Percentiles rank a stretch among this genome's conserved stretches.
Conservation (phyloP, 2,329 filamentous ascomycete genomes). For the Penicillium sp. region DNA sequence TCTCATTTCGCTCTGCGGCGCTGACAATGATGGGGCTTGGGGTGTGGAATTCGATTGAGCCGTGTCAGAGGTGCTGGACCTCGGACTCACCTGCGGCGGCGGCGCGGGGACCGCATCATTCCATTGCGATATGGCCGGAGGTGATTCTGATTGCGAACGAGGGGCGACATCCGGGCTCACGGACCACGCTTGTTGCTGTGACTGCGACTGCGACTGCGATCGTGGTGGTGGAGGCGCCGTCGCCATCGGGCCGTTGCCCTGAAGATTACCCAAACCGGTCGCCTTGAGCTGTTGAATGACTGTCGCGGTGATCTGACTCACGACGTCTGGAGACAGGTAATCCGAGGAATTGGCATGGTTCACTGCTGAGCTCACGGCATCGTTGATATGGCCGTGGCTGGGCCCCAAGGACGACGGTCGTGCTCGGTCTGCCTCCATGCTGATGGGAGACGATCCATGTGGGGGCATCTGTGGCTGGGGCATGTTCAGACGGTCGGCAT, state of each 20-base stretch:
- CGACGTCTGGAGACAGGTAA: slow-evolving; percentile 54
- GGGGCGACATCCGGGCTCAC: slow-evolving; percentile 11
- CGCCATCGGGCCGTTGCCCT: slow-evolving; percentile 19
- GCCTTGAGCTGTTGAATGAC: slow-evolving; percentile 55
- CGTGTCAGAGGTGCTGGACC: slow-evolving; percentile 8
- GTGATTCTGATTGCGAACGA: slow-evolving; percentile 17
- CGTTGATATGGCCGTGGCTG: slow-evolving; percentile 42
- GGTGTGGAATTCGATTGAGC: slow-evolving; percentile 18
- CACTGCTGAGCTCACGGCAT: slow-evolving; percentile 53
- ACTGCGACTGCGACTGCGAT: slow-evolving; percentile 18
- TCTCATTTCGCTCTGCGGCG: slow-evolving; percentile 18
- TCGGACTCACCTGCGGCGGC: slow-evolving; percentile 5
- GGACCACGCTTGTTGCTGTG: slow-evolving; percentile 21
- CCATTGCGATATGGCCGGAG: slow-evolving; percentile 12
- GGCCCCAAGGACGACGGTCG: slow-evolving; percentile 14
- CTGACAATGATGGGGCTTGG: slow-evolving; percentile 2
- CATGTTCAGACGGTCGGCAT: slow-evolving; percentile 29
- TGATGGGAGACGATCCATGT: slow-evolving; percentile 14
- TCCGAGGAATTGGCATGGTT: slow-evolving; percentile 45
- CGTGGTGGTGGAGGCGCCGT: slow-evolving; percentile 22
- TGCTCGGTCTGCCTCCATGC: slow-evolving; percentile 18
- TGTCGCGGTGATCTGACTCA: slow-evolving; percentile 55
- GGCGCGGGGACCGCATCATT: slow-evolving; percentile 13
- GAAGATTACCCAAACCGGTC: slow-evolving; percentile 34
- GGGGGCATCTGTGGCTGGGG: slow-evolving; percentile 32